phyloP scores from a whole-genome alignment of 805 yeast genomes.

The Nakazawaea sp. region DNA sequence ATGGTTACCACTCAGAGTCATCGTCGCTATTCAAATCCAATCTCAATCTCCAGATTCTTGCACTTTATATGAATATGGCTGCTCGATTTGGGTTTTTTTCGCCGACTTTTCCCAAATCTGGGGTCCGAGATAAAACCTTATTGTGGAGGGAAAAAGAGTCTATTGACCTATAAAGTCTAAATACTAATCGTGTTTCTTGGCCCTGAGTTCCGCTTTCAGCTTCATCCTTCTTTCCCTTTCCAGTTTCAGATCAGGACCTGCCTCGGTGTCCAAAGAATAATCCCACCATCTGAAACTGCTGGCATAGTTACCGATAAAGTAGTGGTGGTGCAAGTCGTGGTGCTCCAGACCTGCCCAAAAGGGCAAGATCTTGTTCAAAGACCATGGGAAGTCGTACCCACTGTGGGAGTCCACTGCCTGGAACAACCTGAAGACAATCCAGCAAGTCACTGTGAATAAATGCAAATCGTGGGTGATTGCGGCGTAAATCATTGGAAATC shows the following conservation, averaged over 20 bases:
- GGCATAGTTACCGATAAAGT: slow-evolving; percentile 53
- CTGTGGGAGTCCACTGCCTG: slow-evolving; percentile 60
- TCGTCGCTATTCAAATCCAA: too few species aligned
- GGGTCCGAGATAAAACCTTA: too few species aligned
- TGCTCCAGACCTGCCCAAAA: slow-evolving; percentile 65
- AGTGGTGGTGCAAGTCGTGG: slow-evolving; percentile 55
- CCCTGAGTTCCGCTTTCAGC: slow-evolving; percentile 29
- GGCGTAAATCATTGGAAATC: slow-evolving; percentile 51
- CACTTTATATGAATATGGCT: too few species aligned
- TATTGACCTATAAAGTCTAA: too few species aligned
- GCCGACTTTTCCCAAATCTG: not conserved
- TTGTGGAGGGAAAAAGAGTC: too few species aligned
- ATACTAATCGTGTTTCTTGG: too few species aligned
- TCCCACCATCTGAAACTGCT: slow-evolving; percentile 58
- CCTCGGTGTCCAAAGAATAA: slow-evolving; percentile 42
- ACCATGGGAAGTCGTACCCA: slow-evolving; percentile 59
- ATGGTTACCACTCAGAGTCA: too few species aligned
- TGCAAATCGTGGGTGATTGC: slow-evolving; percentile 39
- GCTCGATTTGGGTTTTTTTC: too few species aligned
- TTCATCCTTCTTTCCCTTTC: slow-evolving; percentile 38
- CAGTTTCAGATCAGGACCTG: slow-evolving; percentile 46
- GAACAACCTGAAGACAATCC: slow-evolving; percentile 46
- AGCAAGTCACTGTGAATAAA: slow-evolving; percentile 43
- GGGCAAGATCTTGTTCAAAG: slow-evolving; percentile 48
- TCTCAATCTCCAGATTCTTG: too few species aligned